A percentile compares a stretch with the other conserved stretches of the same genome.
These are phyloP conservation scores for Penicillium crystallinum DNA, from an alignment of 495 filamentous ascomycete species.

Conservation along the genomic window DNA sequence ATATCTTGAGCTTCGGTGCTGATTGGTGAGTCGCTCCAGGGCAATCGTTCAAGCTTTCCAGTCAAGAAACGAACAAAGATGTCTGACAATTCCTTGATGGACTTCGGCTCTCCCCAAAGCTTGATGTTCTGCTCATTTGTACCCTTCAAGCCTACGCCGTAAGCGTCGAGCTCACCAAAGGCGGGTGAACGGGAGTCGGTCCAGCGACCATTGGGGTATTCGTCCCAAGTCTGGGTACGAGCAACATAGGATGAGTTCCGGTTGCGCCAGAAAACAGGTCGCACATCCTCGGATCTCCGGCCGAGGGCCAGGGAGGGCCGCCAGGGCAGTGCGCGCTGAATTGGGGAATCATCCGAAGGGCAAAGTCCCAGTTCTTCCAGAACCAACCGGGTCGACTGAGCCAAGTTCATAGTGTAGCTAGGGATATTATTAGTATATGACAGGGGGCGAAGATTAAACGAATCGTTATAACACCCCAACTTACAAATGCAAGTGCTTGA, in stretches of 20 bases:
- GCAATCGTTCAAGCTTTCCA: slow-evolving; percentile 73
- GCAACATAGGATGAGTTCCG: slow-evolving; percentile 91
- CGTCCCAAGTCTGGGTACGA: slow-evolving; percentile 97
- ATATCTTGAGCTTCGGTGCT: slow-evolving; percentile 74
- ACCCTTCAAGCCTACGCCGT: slow-evolving; percentile 92
- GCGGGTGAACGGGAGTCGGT: slow-evolving; percentile 95
- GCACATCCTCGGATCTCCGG: slow-evolving; percentile 88
- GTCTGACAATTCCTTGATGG: slow-evolving; percentile 69
- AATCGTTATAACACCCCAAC: slow-evolving; percentile 10
- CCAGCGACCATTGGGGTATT: slow-evolving; percentile 99
- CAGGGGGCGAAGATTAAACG: neutral
- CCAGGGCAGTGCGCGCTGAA: slow-evolving; percentile 87
- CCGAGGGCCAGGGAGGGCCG: slow-evolving; percentile 86
- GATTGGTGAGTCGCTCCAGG: slow-evolving; percentile 91
- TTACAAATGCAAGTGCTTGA: slow-evolving; percentile 87
- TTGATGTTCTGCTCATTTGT: slow-evolving; percentile 95
- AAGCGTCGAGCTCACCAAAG: slow-evolving; percentile 93
- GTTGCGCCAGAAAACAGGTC: slow-evolving; percentile 98
- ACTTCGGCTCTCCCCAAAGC: slow-evolving; percentile 84
- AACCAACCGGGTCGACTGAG: slow-evolving; percentile 87
- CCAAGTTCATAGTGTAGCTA: slow-evolving; percentile 98
- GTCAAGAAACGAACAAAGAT: slow-evolving; percentile 81
- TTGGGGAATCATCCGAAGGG: slow-evolving; percentile 67
- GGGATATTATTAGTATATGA: slow-evolving; percentile 1
- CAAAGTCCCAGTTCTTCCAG: slow-evolving; percentile 80